A percentile compares a stretch with the other conserved stretches of the same genome.
These are phyloP conservation scores for Ampelocalamus luodianensis DNA, from an alignment of 176 grass and related monocot genomes.

Conservation along the genomic window DNA sequence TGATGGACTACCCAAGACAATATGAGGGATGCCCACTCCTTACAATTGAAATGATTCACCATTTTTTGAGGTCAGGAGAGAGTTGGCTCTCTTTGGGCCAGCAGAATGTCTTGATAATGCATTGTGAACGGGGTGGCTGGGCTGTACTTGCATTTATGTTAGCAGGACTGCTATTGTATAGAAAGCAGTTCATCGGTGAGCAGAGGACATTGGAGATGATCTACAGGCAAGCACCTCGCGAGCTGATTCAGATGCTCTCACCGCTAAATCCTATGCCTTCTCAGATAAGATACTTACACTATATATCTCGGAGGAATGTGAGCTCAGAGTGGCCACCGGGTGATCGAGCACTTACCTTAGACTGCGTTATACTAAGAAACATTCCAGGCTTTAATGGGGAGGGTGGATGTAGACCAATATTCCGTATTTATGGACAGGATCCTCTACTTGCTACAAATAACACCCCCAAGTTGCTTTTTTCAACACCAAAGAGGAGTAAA, in stretches of 20 bases:
- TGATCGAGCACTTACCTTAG: conserved; percentile 90
- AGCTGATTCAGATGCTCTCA: conserved; percentile 76
- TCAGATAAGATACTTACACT: conserved; percentile 92
- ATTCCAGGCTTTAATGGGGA: conserved; percentile 67
- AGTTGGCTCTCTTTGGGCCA: conserved; percentile 90
- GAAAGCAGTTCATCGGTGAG: conserved; percentile 86
- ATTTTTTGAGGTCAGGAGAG: conserved; percentile 93
- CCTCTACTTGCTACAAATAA: conserved; percentile 65
- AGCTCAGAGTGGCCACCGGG: conserved; percentile 81
- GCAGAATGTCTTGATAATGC: conserved; percentile 92
- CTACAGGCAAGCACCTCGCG: conserved; percentile 89
- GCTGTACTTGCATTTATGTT: conserved; percentile 95
- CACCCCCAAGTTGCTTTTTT: conserved; percentile 69
- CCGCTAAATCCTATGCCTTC: conserved; percentile 93
- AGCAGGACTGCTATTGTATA: conserved; percentile 81
- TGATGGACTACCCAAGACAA: conserved; percentile 96
- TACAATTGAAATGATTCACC: conserved; percentile 90
- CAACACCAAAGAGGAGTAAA: conserved; percentile 87
- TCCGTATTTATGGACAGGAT: conserved; percentile 95
- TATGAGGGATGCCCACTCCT: conserved; percentile 92
- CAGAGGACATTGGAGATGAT: conserved; percentile 94
- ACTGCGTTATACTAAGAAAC: conserved; percentile 88
- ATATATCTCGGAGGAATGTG: conserved; percentile 90
- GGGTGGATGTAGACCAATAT: conserved; percentile 88
- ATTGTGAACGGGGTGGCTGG: conserved; percentile 93